phyloP scores from a whole-genome alignment of 495 filamentous ascomycete species.

The Neurospora sp. region DNA sequence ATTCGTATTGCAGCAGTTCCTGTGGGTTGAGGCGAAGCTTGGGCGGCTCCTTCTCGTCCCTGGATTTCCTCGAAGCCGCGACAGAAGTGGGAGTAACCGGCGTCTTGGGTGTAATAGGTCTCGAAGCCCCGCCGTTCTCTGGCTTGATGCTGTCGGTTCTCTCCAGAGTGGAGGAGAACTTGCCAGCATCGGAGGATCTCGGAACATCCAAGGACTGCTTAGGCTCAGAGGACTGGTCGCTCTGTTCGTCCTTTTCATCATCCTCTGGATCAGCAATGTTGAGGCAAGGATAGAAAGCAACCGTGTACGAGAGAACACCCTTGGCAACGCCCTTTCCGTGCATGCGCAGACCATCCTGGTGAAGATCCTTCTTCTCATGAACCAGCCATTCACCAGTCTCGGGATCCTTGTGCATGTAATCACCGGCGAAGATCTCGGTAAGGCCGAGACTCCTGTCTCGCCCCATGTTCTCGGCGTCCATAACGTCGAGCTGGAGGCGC shows the following conservation, averaged over 20 bases:
- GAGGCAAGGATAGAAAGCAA: constrained; percentile 81
- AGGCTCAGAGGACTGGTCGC: constrained; percentile 11
- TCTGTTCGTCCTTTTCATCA: constrained; percentile 54
- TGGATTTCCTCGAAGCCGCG: constrained; percentile 40
- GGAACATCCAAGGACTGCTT: constrained; percentile 29
- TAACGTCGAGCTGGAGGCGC: constrained; percentile 80
- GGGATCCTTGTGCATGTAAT: constrained; percentile 62
- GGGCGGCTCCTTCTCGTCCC: constrained; percentile 50
- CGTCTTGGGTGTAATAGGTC: constrained; percentile 25
- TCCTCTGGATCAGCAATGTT: constrained; percentile 88
- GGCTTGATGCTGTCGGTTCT: constrained; percentile 19
- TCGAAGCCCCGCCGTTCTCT: constrained; percentile 4
- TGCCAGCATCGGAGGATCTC: constrained; percentile 29
- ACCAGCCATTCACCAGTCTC: constrained; percentile 75
- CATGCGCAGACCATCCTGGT: constrained; percentile 52
- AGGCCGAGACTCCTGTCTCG: constrained; percentile 80
- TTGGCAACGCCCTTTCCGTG: constrained; percentile 59
- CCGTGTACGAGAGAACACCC: constrained; percentile 73
- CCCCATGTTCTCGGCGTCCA: constrained; percentile 87
- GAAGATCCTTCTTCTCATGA: constrained; percentile 60
- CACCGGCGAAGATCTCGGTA: constrained; percentile 61
- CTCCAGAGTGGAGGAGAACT: constrained; percentile 23
- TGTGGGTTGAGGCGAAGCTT: constrained; percentile 71
- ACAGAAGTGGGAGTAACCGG: constrained; percentile 26
- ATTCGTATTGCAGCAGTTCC: constrained; percentile 75